Percentiles rank a stretch among this genome's conserved stretches.
Conservation (phyloP, 805 yeast species). For the Yamadazyma paraphyllophila region DNA sequence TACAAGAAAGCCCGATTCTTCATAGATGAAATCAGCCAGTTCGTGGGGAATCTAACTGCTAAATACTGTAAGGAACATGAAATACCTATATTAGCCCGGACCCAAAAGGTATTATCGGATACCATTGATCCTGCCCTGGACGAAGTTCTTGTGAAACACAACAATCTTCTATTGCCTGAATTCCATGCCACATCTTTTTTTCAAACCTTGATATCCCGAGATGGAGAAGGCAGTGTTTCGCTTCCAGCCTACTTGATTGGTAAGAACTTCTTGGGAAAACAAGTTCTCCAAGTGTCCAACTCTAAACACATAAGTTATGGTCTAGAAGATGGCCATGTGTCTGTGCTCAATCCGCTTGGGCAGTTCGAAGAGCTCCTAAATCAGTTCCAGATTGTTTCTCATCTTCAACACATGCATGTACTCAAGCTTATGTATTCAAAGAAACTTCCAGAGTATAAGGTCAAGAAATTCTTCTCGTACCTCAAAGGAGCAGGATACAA, state of each 20-base stretch:
- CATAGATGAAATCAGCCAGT: constrained; percentile 23
- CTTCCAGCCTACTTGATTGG: constrained; percentile 33
- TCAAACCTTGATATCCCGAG: constrained; percentile 38
- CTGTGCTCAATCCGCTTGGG: constrained; percentile 21
- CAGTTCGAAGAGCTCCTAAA: constrained; percentile 28
- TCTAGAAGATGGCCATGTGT: constrained; percentile 26
- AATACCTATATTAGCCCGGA: constrained; percentile 17
- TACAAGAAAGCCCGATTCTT: constrained; percentile 20
- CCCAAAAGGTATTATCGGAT: constrained; percentile 18
- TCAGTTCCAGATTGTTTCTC: constrained; percentile 39
- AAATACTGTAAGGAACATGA: constrained; percentile 19
- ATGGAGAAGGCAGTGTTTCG: constrained; percentile 33
- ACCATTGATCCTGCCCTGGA: constrained; percentile 17
- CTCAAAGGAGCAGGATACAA: constrained; percentile 35
- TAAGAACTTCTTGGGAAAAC: constrained; percentile 24
- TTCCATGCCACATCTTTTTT: constrained; percentile 33
- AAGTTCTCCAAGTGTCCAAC: neutral
- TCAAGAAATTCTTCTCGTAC: constrained; percentile 18
- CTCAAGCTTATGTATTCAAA: constrained; percentile 1
- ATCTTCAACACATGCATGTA: constrained; percentile 16
- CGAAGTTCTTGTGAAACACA: constrained; percentile 30
- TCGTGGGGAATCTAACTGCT: constrained; percentile 25
- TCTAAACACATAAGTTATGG: constrained; percentile 26
- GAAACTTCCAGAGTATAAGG: constrained; percentile 2
- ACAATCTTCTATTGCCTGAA: constrained; percentile 34